Conservation (phyloP, 371 early-diverging fungal genomes). For the Mucor plumbeus region DNA sequence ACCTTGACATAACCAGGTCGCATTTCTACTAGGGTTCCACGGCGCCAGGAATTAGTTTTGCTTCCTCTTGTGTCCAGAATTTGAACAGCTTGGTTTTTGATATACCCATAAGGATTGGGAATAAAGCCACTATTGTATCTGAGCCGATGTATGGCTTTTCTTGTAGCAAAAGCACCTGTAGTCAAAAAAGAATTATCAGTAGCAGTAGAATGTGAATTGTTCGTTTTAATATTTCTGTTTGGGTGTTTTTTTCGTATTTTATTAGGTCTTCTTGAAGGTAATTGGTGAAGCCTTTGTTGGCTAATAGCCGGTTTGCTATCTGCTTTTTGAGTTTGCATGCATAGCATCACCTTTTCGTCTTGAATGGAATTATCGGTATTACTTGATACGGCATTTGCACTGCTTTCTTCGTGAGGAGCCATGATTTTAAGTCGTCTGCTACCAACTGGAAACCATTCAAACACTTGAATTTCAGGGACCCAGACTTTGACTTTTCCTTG, state of each 20-base stretch:
- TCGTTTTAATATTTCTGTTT: background rate
- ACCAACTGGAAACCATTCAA: slow-evolving; percentile 46
- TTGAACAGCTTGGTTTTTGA: slow-evolving; percentile 39
- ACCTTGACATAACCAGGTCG: slow-evolving; percentile 54
- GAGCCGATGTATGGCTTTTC: slow-evolving; percentile 48
- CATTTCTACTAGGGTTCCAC: slow-evolving; percentile 54
- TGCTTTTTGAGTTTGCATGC: too few species aligned
- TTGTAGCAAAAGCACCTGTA: slow-evolving; percentile 56
- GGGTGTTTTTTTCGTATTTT: background rate
- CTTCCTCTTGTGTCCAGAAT: slow-evolving; percentile 42
- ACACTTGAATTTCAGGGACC: slow-evolving; percentile 39
- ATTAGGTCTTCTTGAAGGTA: background rate
- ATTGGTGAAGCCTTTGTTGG: too few species aligned
- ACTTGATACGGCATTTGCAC: background rate
- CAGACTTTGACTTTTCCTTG: slow-evolving; percentile 41
- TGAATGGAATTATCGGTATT: background rate
- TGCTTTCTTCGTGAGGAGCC: slow-evolving; percentile 35
- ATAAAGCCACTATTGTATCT: slow-evolving; percentile 51
- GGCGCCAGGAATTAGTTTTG: slow-evolving; percentile 51
- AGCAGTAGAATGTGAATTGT: background rate
- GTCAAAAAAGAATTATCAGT: slow-evolving; percentile 26
- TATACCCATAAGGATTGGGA: slow-evolving; percentile 52
- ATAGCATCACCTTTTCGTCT: background rate
- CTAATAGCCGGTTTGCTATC: too few species aligned
- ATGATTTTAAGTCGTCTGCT: slow-evolving; percentile 46